phyloP scores from a whole-genome alignment of 2,329 filamentous ascomycete genomes.

The Hypoxylon sp. region DNA sequence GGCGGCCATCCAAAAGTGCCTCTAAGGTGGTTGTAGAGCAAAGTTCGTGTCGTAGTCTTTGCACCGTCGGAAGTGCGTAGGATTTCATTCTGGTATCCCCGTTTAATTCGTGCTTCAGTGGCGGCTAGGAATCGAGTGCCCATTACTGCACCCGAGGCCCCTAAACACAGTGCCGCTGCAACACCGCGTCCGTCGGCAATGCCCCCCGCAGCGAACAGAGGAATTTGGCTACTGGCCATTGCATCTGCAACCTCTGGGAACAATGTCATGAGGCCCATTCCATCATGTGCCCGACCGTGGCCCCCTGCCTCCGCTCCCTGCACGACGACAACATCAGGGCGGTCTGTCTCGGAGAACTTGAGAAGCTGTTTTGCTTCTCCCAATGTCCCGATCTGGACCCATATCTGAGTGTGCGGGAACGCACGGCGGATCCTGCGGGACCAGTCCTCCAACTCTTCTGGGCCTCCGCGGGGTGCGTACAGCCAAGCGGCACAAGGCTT shows the following conservation, averaged over 20 bases:
- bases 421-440: slow-evolving; percentile 53
- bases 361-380: slow-evolving; percentile 55
- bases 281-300: slow-evolving; percentile 59
- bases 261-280: slow-evolving; percentile 61
- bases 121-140: slow-evolving; percentile 73
- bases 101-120: slow-evolving; percentile 55
- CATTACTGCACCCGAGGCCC: slow-evolving; percentile 67
- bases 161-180: slow-evolving; percentile 63
- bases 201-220: slow-evolving; percentile 65
- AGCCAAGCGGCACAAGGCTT: slow-evolving; percentile 31
- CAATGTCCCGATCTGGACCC: slow-evolving; percentile 66
- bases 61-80: slow-evolving; percentile 57
- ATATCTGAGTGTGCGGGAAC: slow-evolving; percentile 60
- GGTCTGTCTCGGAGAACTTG: slow-evolving; percentile 52
- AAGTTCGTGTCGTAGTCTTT: slow-evolving; percentile 55
- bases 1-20: slow-evolving; percentile 59
- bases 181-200: slow-evolving; percentile 65
- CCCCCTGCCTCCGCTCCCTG: slow-evolving; percentile 68
- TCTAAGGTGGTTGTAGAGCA: slow-evolving; percentile 60
- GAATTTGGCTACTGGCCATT: slow-evolving; percentile 52
- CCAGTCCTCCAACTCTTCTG: slow-evolving; percentile 9
- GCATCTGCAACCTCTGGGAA: slow-evolving; percentile 64
- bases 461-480: slow-evolving; percentile 9
- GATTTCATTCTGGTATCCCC: slow-evolving; percentile 59
- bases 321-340: slow-evolving; percentile 64